Conservation (phyloP, 2,329 filamentous ascomycete species). For the Thielaviopsis populi region DNA sequence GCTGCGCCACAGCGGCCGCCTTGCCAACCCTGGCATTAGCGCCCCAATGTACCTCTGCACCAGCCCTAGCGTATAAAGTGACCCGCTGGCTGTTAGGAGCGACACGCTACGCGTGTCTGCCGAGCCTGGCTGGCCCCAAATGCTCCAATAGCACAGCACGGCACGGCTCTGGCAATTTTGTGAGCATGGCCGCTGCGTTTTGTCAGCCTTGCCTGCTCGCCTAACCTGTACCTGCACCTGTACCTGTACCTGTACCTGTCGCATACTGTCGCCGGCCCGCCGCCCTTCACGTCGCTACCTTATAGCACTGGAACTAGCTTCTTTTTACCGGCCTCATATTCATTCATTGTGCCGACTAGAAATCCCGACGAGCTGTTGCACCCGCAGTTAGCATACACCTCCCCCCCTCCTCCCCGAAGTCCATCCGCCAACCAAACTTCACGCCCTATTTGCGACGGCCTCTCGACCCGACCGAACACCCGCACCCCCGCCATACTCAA, state of each 20-base stretch:
- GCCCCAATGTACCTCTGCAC: conserved; percentile 5
- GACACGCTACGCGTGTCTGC: conserved; percentile 15
- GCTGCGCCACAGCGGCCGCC: neutral
- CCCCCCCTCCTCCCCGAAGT: neutral
- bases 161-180: conserved; percentile 1
- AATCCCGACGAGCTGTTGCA: neutral
- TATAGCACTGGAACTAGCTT: conserved; percentile 15
- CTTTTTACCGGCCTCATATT: neutral
- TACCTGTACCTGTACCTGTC: no score
- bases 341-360: neutral
- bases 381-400: neutral
- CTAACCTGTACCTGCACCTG: no score
- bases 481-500: neutral
- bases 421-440: conserved; percentile 13
- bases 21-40: neutral
- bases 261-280: conserved; percentile 30
- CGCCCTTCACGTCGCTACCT: conserved; percentile 22
- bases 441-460: conserved; percentile 19
- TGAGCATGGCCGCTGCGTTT: conserved; percentile 9
- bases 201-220: conserved; percentile 15
- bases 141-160: neutral
- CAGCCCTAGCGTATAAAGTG: neutral
- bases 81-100: conserved; percentile 1
- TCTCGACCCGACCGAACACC: conserved; percentile 17
- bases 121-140: neutral